Base-by-base conservation (phyloP, 805 yeast genomes). In the Debaryomyces maramus region DNA sequence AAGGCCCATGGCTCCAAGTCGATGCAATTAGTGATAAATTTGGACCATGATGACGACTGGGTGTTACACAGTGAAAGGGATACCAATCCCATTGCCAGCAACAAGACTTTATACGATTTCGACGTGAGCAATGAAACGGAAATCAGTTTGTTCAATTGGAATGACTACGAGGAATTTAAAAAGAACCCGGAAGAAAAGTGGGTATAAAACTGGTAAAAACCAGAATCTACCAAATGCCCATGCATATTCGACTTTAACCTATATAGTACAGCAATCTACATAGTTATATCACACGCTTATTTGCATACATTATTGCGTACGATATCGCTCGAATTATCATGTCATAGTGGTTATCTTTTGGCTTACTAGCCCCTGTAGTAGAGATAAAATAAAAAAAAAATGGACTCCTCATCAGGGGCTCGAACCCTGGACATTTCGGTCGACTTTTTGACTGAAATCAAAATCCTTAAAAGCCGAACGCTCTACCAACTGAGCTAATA, bases 1-100 rank as follows among this genome's bases (percentile, higher is more conserved):
- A 89, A 88, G 57, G 98, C 99, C 0, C 98, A 91, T 61, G 93
- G 95, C 9, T 78, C 96, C 21, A 93, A 93, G 65, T 87, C 97
- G 2, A 85, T 89, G 80, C 89, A 93, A 56, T 72, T 93, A 49
- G 93, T 89, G 34, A 85, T 93, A 46, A 93, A 93, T 59, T 77
- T 93, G 59, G 96, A 88, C 19, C 82, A 90, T 53, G 74, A 70
- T 47, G 85, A 83, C 5, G 83, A 81, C 41, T 85, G 95, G 89
- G 67, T 86, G 11, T 48, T 70, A 36, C 51, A 45, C 22, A 52
- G 63, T 31, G 50, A 42, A 2, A 32, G 41, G 13, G 9, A 28
- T 11, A n/a, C 36, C 9, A 9, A 21, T n/a, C 5, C 22, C 16
- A 44, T 39, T 8, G 32, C 34, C 19, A 44, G 46, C 4, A 38